Evolutionary conservation across 768 basidiomycete genomes (phyloP).

Genomic region (Tylopilus plumbeoviolaceoides): DNA sequence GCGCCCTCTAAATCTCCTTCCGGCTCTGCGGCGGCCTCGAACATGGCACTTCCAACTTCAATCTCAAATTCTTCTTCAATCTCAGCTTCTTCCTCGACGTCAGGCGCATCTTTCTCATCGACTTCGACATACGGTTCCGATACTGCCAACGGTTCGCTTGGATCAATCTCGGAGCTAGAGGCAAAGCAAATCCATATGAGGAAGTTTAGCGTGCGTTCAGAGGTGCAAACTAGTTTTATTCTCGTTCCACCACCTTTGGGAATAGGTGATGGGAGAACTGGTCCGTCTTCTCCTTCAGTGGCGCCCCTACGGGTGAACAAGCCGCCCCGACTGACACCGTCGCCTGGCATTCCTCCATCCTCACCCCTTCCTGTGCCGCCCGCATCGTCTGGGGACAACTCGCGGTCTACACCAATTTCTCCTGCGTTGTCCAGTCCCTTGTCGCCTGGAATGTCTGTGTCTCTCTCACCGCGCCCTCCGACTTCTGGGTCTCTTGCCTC

Average conservation of each 20-base stretch:
- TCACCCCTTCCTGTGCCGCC: slow-evolving; percentile 15
- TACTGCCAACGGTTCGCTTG: slow-evolving; percentile 10
- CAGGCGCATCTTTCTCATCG: slow-evolving; percentile 14
- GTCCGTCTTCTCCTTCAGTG: slow-evolving; percentile 6
- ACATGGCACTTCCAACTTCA: slow-evolving; percentile 7
- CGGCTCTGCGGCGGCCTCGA: slow-evolving; percentile 1
- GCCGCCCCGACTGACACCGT: slow-evolving; percentile 20
- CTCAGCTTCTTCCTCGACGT: slow-evolving; percentile 11
- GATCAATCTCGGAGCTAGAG: slow-evolving; percentile 22
- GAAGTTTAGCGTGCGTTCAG: slow-evolving; percentile 5
- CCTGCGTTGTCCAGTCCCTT: slow-evolving; percentile 10
- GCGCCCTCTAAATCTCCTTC: not conserved
- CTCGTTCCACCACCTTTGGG: slow-evolving; percentile 24
- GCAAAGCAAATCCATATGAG: slow-evolving; percentile 15
- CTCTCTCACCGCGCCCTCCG: too few relatives aligned
- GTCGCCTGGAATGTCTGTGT: slow-evolving; percentile 7
- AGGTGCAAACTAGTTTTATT: slow-evolving; percentile 14
- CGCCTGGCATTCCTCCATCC: slow-evolving; percentile 11
- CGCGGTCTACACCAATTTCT: slow-evolving; percentile 9
- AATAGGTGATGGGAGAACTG: slow-evolving; percentile 9
- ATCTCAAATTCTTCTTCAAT: slow-evolving; percentile 14
- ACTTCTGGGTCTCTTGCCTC: slow-evolving; percentile 5
- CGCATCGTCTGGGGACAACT: not conserved
- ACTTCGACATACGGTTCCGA: slow-evolving; percentile 12
- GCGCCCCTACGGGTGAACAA: slow-evolving; percentile 28